These are phyloP conservation scores for Cordyceps militaris DNA, from an alignment of 2,329 filamentous ascomycete genomes.

Conservation along the genomic window DNA sequence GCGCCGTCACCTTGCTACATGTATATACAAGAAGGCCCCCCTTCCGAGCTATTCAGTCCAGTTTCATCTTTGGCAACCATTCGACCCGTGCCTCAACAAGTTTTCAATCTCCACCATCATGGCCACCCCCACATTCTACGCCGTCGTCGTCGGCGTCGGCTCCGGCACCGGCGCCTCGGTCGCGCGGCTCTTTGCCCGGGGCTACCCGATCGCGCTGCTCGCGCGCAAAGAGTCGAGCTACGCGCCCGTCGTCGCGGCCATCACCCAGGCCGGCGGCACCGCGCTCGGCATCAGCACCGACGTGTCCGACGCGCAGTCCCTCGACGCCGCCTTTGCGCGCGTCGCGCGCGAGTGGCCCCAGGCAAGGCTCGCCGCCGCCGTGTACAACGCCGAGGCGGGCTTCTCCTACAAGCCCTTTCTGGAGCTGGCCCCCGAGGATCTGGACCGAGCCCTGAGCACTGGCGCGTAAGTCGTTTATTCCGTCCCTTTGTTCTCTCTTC, in stretches of 20 bases:
- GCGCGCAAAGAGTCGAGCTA: slow-evolving; percentile 61
- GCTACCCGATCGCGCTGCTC: slow-evolving; percentile 70
- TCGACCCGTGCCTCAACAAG: neutral
- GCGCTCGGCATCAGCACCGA: slow-evolving; percentile 62
- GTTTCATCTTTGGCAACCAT: neutral
- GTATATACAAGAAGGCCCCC: neutral
- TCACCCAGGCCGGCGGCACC: slow-evolving; percentile 58
- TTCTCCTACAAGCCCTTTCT: slow-evolving; percentile 51
- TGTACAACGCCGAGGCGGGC: slow-evolving; percentile 60
- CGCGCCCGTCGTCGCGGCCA: slow-evolving; percentile 59
- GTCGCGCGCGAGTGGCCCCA: slow-evolving; percentile 53
- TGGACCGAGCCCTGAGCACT: slow-evolving; percentile 37
- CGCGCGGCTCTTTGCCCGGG: slow-evolving; percentile 52
- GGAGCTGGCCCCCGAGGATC: slow-evolving; percentile 44
- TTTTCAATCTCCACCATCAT: no score
- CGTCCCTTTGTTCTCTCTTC: neutral
- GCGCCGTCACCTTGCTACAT: neutral
- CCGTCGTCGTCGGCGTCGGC: slow-evolving; percentile 66
- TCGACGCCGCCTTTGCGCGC: slow-evolving; percentile 53
- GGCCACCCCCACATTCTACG: slow-evolving; percentile 45
- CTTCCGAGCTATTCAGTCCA: neutral
- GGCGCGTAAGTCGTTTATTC: slow-evolving; percentile 45
- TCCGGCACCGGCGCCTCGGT: slow-evolving; percentile 51
- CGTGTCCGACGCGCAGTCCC: slow-evolving; percentile 32
- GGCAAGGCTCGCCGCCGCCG: slow-evolving; percentile 52